Evolutionary conservation across 78 protist genomes (phyloP).

Genomic region (Polysphondylium violaceum): DNA sequence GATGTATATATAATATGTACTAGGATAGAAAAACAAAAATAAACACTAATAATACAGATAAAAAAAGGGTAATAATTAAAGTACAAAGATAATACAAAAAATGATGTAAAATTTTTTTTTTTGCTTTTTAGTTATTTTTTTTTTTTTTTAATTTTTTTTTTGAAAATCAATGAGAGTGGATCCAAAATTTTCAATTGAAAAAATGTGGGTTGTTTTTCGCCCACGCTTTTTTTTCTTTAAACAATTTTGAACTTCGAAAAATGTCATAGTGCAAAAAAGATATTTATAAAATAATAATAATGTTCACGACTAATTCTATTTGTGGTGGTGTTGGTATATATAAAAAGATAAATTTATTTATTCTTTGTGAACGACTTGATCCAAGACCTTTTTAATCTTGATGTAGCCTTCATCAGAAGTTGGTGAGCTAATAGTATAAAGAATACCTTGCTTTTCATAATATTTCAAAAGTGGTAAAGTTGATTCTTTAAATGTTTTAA

Average conservation of each 20-base stretch:
- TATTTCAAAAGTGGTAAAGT: slow-evolving; percentile 69
- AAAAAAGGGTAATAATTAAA: too few relatives aligned
- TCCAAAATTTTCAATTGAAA: background rate
- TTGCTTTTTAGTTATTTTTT: too few relatives aligned
- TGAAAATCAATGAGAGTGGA: background rate
- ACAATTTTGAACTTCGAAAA: background rate
- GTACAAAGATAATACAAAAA: background rate
- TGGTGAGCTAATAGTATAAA: slow-evolving; percentile 59
- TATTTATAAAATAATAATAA: background rate
- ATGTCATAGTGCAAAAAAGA: too few relatives aligned
- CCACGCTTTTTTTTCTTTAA: background rate
- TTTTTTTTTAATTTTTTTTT: too few relatives aligned
- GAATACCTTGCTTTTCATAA: slow-evolving; percentile 22
- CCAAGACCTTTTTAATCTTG: slow-evolving; percentile 26
- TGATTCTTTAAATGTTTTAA: slow-evolving; percentile 37
- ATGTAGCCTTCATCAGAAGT: slow-evolving; percentile 72
- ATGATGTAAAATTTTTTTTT: background rate
- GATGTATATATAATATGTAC: background rate
- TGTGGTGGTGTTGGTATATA: too few relatives aligned
- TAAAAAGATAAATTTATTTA: background rate
- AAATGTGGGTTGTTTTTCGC: background rate
- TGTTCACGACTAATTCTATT: too few relatives aligned
- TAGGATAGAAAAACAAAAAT: background rate
- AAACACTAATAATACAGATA: too few relatives aligned
- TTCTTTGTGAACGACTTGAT: background rate